A percentile compares a stretch with the other conserved stretches of the same genome.
Evolutionary conservation across 225 moss, liverwort and hornwort genomes (phyloP).

Genomic region (Rhytidiadelphus loreus): DNA sequence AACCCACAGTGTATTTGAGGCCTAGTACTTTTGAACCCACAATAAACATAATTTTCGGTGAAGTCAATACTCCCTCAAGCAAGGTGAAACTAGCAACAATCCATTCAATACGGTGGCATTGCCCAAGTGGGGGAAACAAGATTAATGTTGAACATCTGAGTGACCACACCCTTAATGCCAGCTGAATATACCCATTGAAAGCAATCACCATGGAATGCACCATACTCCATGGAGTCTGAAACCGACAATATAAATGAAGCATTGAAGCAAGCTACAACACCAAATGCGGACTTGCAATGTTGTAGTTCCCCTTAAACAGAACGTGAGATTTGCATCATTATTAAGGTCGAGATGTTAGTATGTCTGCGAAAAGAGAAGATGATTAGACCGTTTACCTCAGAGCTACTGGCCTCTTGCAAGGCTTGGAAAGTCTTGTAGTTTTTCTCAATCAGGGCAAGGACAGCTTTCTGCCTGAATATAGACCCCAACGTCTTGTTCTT

Average conservation of each 20-base stretch:
- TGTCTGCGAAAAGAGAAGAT: background rate
- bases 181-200: background rate
- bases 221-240: background rate
- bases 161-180: background rate
- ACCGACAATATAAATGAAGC: background rate
- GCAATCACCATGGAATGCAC: background rate
- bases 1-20: background rate
- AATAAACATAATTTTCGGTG: background rate
- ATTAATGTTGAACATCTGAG: background rate
- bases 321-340: background rate
- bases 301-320: background rate
- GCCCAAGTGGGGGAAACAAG: background rate
- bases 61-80: background rate
- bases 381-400: conserved; percentile 13
- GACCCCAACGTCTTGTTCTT: conserved; percentile 84
- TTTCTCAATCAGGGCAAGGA: conserved; percentile 49
- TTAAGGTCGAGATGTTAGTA: background rate
- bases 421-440: conserved; percentile 76
- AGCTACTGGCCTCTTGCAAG: conserved; percentile 40
- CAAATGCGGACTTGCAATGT: background rate
- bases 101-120: background rate
- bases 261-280: background rate
- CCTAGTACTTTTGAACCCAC: background rate
- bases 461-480: conserved; percentile 65
- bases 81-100: background rate